A percentile compares a stretch with the other conserved stretches of the same genome.
These are phyloP conservation scores for Cordyceps fumosorosea DNA, from an alignment of 2,329 filamentous ascomycete genomes.

Conservation along the genomic window DNA sequence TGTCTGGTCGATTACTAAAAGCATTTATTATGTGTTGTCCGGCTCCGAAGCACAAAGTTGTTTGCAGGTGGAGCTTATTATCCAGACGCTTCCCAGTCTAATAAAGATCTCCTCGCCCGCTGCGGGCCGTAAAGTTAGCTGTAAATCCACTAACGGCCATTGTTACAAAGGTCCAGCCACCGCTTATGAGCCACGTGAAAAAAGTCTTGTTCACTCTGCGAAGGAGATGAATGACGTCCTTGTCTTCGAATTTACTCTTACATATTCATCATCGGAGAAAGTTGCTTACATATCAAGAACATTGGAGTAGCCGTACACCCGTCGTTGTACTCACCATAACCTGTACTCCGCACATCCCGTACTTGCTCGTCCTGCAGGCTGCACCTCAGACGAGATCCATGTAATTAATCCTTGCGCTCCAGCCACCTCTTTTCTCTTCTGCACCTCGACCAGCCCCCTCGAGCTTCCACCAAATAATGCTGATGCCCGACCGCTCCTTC, in stretches of 20 bases:
- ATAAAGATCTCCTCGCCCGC: neutral
- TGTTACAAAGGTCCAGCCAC: slow-evolving; percentile 9
- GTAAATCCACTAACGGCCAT: slow-evolving; percentile 1
- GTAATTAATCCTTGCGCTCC: slow-evolving; percentile 3
- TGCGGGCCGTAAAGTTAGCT: neutral
- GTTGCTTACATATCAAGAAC: neutral
- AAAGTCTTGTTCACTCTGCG: neutral
- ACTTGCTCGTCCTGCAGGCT: neutral
- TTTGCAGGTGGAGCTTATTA: too few species aligned
- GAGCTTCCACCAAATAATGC: neutral
- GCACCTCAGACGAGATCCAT: neutral
- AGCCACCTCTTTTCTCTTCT: slow-evolving; percentile 11
- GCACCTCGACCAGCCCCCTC: neutral
- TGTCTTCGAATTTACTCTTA: neutral
- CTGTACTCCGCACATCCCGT: neutral
- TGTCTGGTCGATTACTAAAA: too few species aligned
- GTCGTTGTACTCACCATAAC: neutral
- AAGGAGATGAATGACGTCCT: neutral
- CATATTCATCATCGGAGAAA: neutral
- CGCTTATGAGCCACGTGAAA: slow-evolving; percentile 2
- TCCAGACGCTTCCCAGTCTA: too few species aligned
- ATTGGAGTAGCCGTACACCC: neutral
- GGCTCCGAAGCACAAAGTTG: too few species aligned
- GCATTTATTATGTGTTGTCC: too few species aligned
- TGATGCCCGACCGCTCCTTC: slow-evolving; percentile 13